Percentiles rank a stretch among this genome's conserved stretches.
These are phyloP conservation scores for Lactarius tabidus DNA, from an alignment of 768 basidiomycete genomes.

Conservation along the genomic window DNA sequence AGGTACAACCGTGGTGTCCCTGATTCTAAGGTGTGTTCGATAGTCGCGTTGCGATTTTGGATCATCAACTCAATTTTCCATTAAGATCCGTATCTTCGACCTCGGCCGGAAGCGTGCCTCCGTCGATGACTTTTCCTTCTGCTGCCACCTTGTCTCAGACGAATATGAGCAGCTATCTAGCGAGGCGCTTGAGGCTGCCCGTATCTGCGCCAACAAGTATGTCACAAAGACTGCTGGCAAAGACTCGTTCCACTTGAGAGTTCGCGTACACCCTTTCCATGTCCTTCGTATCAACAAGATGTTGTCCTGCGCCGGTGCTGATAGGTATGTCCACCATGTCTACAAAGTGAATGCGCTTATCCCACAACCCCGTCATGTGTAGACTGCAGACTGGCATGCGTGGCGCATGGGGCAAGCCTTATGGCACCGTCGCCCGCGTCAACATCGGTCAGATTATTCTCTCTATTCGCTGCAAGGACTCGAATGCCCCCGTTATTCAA, in stretches of 20 bases:
- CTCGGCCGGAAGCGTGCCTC: conserved; percentile 92
- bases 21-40: conserved; percentile 72
- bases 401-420: conserved; percentile 99
- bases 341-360: not conserved
- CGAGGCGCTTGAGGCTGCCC: conserved; percentile 95
- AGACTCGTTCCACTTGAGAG: conserved; percentile 97
- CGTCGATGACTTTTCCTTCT: conserved; percentile 98
- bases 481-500: conserved; percentile 81
- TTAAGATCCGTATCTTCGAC: conserved; percentile 95
- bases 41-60: not conserved
- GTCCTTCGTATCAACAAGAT: conserved; percentile 99
- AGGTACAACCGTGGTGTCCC: conserved; percentile 99
- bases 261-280: conserved; percentile 98
- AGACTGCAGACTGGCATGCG: conserved; percentile 97
- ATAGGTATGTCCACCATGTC: conserved; percentile 61
- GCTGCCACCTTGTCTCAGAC: conserved; percentile 93
- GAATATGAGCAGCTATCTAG: conserved; percentile 96
- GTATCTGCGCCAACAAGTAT: conserved; percentile 99
- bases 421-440: conserved; percentile 92
- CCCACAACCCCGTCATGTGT: not conserved
- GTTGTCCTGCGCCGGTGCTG: conserved; percentile 98
- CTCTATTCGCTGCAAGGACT: conserved; percentile 88
- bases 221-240: conserved; percentile 97
- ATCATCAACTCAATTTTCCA: not conserved
- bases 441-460: conserved; percentile 96